Base-by-base conservation (phyloP, 495 filamentous ascomycete species). In the Penicillium cosmopolitanum region DNA sequence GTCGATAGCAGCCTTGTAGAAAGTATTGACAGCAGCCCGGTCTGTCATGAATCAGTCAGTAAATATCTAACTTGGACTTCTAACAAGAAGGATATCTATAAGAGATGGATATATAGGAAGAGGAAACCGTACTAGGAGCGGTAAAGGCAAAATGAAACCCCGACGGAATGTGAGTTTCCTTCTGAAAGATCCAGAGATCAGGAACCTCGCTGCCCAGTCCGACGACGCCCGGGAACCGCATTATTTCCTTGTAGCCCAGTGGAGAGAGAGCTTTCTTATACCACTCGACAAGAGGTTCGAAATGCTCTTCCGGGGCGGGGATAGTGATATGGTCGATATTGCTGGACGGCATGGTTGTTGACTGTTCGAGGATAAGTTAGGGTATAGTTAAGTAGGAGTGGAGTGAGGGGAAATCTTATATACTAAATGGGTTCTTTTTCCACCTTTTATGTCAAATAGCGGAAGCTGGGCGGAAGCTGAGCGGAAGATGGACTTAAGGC, bases 1-100 rank as follows among this genome's bases (percentile, higher is more conserved):
- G 28, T 73, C 66, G 11, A 83, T 23, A 12, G 73, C 79, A 15
- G 66, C 72, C 1, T 65, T 67, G 52, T 82, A 65, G 61, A 80
- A 81, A 6, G 62, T 66, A 23, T 77, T 66, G 11, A 81, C 77
- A 15, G 60, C 52, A 11, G 63, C 64, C 16, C 58, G 71, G 53
- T 80, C 77, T 79, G 40, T 21, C 4, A 2, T 0, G 25, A 7
- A 7, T 28, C 25, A 28, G 25, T 28, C 6, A 4, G 6, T 28
- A 7, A 28, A 28, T 28, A 28, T 5, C 2, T 13, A 34, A 19
- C 23, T 53, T 16, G 19, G 35, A 7, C 0, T 28, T 7, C 6
- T 28, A 7, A 7, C 2, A 28, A 28, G 25, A 28, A 28, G 6
- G 25, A 4, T 7, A 3, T 28, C 2, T 0, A 28, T 28, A 28